Conservation (phyloP, 306 rosid species). For the Spatholobus suberectus region DNA sequence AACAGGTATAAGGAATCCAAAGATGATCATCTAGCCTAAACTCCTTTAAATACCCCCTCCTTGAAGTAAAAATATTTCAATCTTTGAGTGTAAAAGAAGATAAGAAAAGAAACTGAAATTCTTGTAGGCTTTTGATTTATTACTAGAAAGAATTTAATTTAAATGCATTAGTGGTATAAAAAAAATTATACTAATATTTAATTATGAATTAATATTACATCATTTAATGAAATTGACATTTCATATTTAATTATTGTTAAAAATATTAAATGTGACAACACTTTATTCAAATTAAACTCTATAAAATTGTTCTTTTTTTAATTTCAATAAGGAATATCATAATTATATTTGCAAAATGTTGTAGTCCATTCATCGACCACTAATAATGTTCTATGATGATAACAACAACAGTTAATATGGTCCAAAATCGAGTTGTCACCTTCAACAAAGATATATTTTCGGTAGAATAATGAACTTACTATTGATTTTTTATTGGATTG, state of each 20-base stretch:
- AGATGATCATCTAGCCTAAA: slow-evolving; percentile 36
- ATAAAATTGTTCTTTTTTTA: background rate
- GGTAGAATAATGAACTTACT: slow-evolving; percentile 46
- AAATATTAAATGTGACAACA: background rate
- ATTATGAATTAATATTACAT: background rate
- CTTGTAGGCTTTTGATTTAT: slow-evolving; percentile 25
- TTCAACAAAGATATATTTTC: slow-evolving; percentile 42
- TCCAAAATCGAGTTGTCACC: slow-evolving; percentile 50
- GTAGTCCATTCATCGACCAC: slow-evolving; percentile 43
- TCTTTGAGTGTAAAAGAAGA: slow-evolving; percentile 28
- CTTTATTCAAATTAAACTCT: background rate
- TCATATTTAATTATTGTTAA: background rate
- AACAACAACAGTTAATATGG: slow-evolving; percentile 35
- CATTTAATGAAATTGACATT: background rate
- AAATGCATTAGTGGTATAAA: background rate
- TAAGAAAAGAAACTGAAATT: background rate
- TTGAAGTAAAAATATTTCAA: slow-evolving; percentile 27
- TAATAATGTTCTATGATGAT: slow-evolving; percentile 35
- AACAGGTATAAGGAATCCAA: slow-evolving; percentile 59
- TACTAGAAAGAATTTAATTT: background rate
- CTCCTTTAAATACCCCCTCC: background rate
- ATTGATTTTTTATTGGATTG: slow-evolving; percentile 32
- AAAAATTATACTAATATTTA: background rate
- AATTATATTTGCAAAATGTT: slow-evolving; percentile 39
- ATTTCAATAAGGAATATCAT: slow-evolving; percentile 39